Evolutionary conservation across 768 basidiomycete genomes (phyloP), one percentile per base, ranked within the genome.

Genomic region (Erythrobasidium yunnanense): DNA sequence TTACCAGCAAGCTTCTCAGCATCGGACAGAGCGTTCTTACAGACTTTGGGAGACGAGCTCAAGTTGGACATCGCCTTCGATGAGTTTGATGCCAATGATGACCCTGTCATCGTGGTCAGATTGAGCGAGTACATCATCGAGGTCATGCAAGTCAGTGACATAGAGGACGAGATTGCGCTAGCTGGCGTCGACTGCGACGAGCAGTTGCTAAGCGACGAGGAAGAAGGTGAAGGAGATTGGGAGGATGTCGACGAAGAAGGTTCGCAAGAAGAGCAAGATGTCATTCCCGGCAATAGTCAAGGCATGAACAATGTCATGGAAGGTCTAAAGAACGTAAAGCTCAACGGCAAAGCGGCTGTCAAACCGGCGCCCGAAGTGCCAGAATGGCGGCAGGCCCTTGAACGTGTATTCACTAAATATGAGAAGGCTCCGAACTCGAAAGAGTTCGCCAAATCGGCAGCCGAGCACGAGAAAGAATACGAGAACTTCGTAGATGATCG

Each of bases 31-130:
- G 80, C 79, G 53, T 96, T 96, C 73, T 84, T 97, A 33, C 80
- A 78, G 38, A 83, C 82, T 27, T 79, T 99, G 22, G 84, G 87
- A 4, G 81, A 83, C 42, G 85, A 90, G 52, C 76, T 97, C 47
- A 84, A 88, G 73, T 81, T 97, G 13, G 80, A 77, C 22, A 74
- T 92, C 27, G 79, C 85, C n/a, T 99, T 91, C 90, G 93, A 97
- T 73, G 91, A 92, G 73, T 91, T 84, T 70, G 87, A 91, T 68
- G 87, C 87, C 5, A 79, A 88, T 50, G 77, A 76, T 15, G 74
- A 77, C 56, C 72, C 74, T 22, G 47, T 78, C 11, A 72, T 78
- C 15, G 76, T 75, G n/a, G 68, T 77, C 23, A 71, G 60, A 66
- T 75, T 70, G 34, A 70, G 69, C 38, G 87, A 88, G 67, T 80